These are phyloP conservation scores for Aspergillus aculeatus DNA, from an alignment of 2,329 filamentous ascomycete genomes.

Conservation along the genomic window DNA sequence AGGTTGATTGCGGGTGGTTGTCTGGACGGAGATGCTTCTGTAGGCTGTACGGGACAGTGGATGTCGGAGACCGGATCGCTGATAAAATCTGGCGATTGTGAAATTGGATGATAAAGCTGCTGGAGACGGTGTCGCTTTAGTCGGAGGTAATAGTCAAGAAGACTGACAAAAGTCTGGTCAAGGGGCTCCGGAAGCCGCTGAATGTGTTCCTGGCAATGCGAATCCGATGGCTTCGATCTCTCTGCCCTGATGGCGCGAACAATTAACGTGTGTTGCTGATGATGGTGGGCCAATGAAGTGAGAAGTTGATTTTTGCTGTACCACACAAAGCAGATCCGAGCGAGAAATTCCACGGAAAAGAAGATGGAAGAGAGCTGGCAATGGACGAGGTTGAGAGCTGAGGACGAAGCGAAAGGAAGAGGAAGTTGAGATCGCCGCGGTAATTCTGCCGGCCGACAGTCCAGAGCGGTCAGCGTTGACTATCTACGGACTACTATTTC, in stretches of 20 bases:
- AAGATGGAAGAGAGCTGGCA: background rate
- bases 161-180: background rate
- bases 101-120: background rate
- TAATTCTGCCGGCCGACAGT: conserved; percentile 30
- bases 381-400: background rate
- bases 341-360: background rate
- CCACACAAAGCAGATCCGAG: background rate
- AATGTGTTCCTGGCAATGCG: background rate
- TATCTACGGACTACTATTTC: background rate
- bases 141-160: background rate
- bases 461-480: conserved; percentile 26
- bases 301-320: too few relatives aligned
- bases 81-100: background rate
- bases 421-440: conserved; percentile 6
- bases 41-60: background rate
- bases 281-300: background rate
- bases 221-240: background rate
- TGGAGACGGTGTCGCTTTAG: background rate
- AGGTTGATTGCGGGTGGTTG: background rate
- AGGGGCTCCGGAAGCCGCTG: background rate
- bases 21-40: background rate
- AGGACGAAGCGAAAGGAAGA: conserved; percentile 1
- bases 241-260: background rate
- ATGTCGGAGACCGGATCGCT: background rate
- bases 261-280: background rate